Percentiles rank a stretch among this genome's conserved stretches.
These are phyloP conservation scores for Elaeagnus macrophylla DNA, from an alignment of 306 rosid species.

Conservation along the genomic window DNA sequence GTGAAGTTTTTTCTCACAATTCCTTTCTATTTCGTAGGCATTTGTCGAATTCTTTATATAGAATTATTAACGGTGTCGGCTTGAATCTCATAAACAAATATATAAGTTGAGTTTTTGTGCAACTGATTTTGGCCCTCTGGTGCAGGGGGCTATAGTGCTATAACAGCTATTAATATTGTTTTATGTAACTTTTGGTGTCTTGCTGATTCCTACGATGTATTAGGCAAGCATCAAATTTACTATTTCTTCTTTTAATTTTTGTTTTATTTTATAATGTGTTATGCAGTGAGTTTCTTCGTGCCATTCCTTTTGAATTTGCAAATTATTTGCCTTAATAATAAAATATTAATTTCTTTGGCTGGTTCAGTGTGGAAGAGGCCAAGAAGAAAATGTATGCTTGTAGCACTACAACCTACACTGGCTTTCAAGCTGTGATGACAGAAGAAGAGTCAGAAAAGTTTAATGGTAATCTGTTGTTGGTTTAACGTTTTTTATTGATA, in stretches of 20 bases:
- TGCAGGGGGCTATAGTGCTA: no score
- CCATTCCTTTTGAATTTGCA: background rate
- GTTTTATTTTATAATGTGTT: background rate
- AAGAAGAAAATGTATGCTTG: conserved; percentile 80
- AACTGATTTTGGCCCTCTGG: no score
- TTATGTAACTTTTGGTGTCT: no score
- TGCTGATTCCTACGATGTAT: no score
- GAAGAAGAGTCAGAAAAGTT: conserved; percentile 82
- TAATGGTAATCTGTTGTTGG: conserved; percentile 33
- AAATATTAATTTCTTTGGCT: background rate
- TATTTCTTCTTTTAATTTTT: background rate
- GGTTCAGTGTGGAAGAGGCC: conserved; percentile 66
- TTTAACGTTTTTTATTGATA: conserved; percentile 3
- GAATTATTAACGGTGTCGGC: no score
- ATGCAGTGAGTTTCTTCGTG: background rate
- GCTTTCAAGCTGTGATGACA: conserved; percentile 74
- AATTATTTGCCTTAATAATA: background rate
- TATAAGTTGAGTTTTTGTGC: no score
- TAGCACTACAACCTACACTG: conserved; percentile 71
- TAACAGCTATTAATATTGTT: no score
- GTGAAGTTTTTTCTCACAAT: no score
- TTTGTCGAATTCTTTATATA: no score
- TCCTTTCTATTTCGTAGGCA: no score
- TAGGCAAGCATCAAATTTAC: background rate
- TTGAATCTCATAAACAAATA: no score